Evolutionary conservation across 2,329 filamentous ascomycete species (phyloP).

Genomic region (Penicillium brasilianum): DNA sequence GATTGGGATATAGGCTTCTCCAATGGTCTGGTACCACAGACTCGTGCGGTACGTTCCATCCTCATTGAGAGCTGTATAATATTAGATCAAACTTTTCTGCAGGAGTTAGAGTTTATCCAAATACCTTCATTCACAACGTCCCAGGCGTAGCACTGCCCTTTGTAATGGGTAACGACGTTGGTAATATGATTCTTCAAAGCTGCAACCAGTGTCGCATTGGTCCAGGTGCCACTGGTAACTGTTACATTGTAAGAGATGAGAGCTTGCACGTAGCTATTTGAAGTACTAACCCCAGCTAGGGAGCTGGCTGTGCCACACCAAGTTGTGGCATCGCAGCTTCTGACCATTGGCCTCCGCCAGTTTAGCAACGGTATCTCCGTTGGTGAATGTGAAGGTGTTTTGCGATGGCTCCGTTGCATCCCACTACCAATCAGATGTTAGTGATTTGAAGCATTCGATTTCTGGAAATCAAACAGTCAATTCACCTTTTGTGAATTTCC

Average conservation of each 20-base stretch:
- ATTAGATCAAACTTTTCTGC: not conserved
- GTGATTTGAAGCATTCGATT: not conserved
- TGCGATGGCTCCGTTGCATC: slow-evolving; percentile 63
- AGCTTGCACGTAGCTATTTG: slow-evolving; percentile 49
- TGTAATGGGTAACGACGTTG: slow-evolving; percentile 43
- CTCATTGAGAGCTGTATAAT: slow-evolving; percentile 47
- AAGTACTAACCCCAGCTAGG: slow-evolving; percentile 60
- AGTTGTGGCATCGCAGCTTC: slow-evolving; percentile 66
- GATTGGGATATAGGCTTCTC: slow-evolving; percentile 52
- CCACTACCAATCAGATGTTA: slow-evolving; percentile 54
- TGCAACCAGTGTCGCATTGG: slow-evolving; percentile 60
- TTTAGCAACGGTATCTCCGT: slow-evolving; percentile 57
- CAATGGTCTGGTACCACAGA: slow-evolving; percentile 51
- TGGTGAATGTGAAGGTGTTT: slow-evolving; percentile 62
- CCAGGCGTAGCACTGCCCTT: slow-evolving; percentile 46
- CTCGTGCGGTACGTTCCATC: slow-evolving; percentile 51
- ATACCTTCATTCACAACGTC: slow-evolving; percentile 48
- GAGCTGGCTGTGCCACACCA: slow-evolving; percentile 55
- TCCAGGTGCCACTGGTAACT: slow-evolving; percentile 60
- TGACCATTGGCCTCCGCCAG: slow-evolving; percentile 49
- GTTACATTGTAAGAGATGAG: not conserved
- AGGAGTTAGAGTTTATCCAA: not conserved
- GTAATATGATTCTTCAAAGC: slow-evolving; percentile 57
- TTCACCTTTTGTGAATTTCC: slow-evolving; percentile 63
- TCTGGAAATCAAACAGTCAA: no score